Percentiles rank a stretch among this genome's conserved stretches.
phyloP scores from a whole-genome alignment of 805 yeast genomes.

The Naumovozyma baii region DNA sequence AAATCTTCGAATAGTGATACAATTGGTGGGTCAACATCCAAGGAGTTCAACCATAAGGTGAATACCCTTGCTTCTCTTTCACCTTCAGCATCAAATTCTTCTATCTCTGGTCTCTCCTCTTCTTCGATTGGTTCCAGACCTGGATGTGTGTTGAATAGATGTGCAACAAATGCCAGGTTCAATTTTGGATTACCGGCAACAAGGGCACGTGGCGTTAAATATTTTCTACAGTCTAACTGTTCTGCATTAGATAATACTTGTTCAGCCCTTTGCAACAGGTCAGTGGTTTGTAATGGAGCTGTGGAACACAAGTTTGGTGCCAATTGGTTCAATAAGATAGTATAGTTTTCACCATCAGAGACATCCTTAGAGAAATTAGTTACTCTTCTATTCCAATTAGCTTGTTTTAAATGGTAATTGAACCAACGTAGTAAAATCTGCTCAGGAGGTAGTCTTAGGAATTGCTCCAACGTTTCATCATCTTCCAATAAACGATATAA shows the following conservation, averaged over 20 bases:
- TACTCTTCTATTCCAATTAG: constrained; percentile 81
- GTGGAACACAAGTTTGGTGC: constrained; percentile 75
- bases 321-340: constrained; percentile 79
- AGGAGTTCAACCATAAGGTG: constrained; percentile 92
- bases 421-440: constrained; percentile 95
- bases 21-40: constrained; percentile 93
- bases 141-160: constrained; percentile 91
- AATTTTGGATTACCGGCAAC: constrained; percentile 95
- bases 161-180: constrained; percentile 95
- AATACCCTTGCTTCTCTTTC: constrained; percentile 98
- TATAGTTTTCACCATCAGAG: constrained; percentile 90
- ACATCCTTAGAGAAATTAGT: constrained; percentile 80
- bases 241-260: constrained; percentile 82
- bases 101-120: constrained; percentile 83
- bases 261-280: constrained; percentile 75
- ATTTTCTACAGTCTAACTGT: constrained; percentile 83
- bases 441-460: constrained; percentile 93
- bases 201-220: constrained; percentile 83
- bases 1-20: constrained; percentile 86
- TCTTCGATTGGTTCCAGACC: constrained; percentile 95
- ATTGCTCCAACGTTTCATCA: constrained; percentile 95
- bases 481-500: constrained; percentile 88
- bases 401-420: constrained; percentile 89
- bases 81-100: constrained; percentile 98
- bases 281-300: constrained; percentile 70